Percentiles rank a stretch among this genome's conserved stretches.
Conservation (phyloP, 257 asterid genomes). For the Agastache rugosa region DNA sequence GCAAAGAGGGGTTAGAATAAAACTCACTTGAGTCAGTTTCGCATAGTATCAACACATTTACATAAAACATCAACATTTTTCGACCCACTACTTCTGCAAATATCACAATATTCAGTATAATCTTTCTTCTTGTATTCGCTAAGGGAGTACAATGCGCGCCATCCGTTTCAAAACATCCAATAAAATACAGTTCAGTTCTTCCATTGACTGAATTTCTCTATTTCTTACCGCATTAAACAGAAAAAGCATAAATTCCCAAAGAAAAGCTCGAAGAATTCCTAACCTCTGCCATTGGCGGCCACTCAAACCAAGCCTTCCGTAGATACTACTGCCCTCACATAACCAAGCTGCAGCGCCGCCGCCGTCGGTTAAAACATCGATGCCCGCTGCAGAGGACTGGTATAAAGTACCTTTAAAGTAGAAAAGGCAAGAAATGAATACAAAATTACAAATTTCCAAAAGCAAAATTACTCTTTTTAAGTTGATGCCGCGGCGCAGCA, state of each 20-base stretch:
- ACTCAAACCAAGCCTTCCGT: constrained; percentile 32
- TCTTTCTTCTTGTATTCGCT: neutral
- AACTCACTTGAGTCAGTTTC: neutral
- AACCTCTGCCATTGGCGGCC: constrained; percentile 55
- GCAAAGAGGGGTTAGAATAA: neutral
- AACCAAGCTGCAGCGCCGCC: constrained; percentile 35
- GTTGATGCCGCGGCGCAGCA: neutral
- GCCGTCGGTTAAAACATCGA: constrained; percentile 32
- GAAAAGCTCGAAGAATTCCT: constrained; percentile 28
- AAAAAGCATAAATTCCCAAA: neutral
- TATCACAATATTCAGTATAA: neutral
- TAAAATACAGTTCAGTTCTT: constrained; percentile 15
- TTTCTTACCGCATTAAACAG: neutral
- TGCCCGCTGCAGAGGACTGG: constrained; percentile 37
- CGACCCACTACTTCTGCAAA: neutral
- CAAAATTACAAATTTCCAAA: neutral
- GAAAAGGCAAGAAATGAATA: constrained; percentile 3
- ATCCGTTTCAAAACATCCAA: constrained; percentile 12
- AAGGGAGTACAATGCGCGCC: neutral
- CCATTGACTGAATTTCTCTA: neutral
- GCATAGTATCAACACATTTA: neutral
- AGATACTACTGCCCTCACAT: constrained; percentile 30
- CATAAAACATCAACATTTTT: neutral
- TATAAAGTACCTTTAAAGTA: constrained; percentile 34
- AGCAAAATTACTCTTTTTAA: neutral